phyloP scores from a whole-genome alignment of 148 eudicot species.

The Salicornia ramosissima region DNA sequence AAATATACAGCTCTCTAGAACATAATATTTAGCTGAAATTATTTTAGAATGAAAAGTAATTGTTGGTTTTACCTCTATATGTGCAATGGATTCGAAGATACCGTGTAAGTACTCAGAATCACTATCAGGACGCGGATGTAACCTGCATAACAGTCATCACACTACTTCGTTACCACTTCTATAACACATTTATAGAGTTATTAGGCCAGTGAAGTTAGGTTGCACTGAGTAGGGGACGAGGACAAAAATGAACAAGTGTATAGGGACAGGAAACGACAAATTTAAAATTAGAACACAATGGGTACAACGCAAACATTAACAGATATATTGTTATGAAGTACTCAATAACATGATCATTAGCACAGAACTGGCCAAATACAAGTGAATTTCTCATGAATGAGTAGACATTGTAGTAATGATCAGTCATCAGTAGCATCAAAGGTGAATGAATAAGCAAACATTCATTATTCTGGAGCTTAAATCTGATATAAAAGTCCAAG shows the following conservation, averaged over 20 bases:
- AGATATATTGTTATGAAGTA: background rate
- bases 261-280: no score
- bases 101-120: conserved; percentile 89
- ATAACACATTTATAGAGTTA: no score
- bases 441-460: no score
- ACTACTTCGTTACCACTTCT: background rate
- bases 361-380: background rate
- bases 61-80: conserved; percentile 61
- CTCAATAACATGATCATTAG: background rate
- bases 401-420: background rate
- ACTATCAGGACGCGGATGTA: conserved; percentile 76
- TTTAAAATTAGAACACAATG: background rate
- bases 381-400: background rate
- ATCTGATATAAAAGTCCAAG: no score
- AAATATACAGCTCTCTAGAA: background rate
- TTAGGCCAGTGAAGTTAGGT: no score
- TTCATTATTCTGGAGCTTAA: background rate
- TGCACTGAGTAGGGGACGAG: no score
- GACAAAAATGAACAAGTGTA: no score
- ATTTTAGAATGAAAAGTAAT: background rate
- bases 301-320: background rate
- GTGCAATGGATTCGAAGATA: conserved; percentile 88
- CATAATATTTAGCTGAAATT: background rate
- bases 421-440: background rate
- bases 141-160: conserved; percentile 33